Base-by-base conservation (phyloP, 345 rosid genomes). In the Citrus maxima region DNA sequence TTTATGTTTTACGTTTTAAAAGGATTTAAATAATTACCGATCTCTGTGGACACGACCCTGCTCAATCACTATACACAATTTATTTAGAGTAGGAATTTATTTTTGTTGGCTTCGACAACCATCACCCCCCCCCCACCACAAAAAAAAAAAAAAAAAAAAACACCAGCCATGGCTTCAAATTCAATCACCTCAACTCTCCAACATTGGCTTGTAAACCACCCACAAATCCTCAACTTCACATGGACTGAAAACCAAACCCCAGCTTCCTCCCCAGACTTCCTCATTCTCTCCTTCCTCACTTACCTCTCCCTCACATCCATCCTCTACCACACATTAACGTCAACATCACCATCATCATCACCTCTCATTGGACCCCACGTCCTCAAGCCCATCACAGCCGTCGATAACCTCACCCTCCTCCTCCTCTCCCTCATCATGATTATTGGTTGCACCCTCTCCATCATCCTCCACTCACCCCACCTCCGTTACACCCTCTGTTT, bases 311-410 rank as follows among this genome's bases (percentile, higher is more conserved):
- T 88, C 84, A 88, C 93, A 28, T 37, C 83, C 77, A 49, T 89
- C 51, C 90, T 91, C 80, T 77, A 82, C 72, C 80, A 51, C 82
- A 34, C 79, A 71, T 74, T 2, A 2, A 8, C 42, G 9, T 9
- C 42, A 9, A 38, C 12, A 38, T 38, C 38, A 35, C 38, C 38
- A 35, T 35, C 38, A 35, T 35, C 38, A 35, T 35, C 86, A 62
- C 14, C 85, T 22, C 46, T 78, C 62, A 76, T 84, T n/a, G 75
- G 78, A 6, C 74, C 92, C 14, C 77, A 46, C 40, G 22, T 91
- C 82, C 88, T 91, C 79, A 91, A 90, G 83, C 90, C 92, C 37
- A 85, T 93, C 85, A 86, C 97, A 0, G 93, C 94, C 83, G n/a
- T 90, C 78, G 98, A 95, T 73, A 90, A 88, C 88, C 78, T 95